These are phyloP conservation scores for Neurospora tetrasperma DNA, from an alignment of 495 filamentous ascomycete species.

Conservation along the genomic window DNA sequence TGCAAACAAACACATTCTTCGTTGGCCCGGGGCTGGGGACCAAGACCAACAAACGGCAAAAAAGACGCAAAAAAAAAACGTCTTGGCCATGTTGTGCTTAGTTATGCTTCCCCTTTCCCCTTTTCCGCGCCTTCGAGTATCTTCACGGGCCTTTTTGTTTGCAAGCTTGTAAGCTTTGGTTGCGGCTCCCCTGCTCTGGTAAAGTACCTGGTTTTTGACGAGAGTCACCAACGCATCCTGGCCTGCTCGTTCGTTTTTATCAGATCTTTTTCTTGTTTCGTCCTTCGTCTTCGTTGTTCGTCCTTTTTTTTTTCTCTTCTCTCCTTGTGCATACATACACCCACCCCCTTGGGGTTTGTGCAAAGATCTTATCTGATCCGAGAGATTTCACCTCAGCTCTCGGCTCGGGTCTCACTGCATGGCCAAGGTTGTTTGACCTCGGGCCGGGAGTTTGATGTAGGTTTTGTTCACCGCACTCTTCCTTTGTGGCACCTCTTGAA, in stretches of 20 bases:
- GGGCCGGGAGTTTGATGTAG: not conserved
- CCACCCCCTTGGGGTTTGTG: not conserved
- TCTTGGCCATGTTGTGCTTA: not conserved
- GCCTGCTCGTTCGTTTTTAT: not conserved
- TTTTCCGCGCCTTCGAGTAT: no score
- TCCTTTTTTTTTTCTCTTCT: not conserved
- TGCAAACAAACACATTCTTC: not conserved
- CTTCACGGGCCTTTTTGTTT: not conserved
- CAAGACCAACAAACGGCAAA: not conserved
- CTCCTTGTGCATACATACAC: not conserved
- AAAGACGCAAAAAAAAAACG: not conserved
- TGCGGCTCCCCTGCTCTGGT: not conserved
- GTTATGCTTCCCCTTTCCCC: not conserved
- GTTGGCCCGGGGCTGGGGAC: no score
- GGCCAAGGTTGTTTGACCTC: not conserved
- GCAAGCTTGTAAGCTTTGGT: no score
- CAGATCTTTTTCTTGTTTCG: not conserved
- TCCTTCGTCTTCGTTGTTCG: not conserved
- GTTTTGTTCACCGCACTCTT: not conserved
- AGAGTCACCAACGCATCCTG: not conserved
- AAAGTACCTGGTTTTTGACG: no score
- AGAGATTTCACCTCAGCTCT: not conserved
- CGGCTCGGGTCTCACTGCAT: no score
- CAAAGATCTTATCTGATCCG: conserved; percentile 11
- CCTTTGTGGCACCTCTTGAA: not conserved